A percentile compares a stretch with the other conserved stretches of the same genome.
Evolutionary conservation across 331 rosid genomes (phyloP).

Genomic region (Saraca asoca): DNA sequence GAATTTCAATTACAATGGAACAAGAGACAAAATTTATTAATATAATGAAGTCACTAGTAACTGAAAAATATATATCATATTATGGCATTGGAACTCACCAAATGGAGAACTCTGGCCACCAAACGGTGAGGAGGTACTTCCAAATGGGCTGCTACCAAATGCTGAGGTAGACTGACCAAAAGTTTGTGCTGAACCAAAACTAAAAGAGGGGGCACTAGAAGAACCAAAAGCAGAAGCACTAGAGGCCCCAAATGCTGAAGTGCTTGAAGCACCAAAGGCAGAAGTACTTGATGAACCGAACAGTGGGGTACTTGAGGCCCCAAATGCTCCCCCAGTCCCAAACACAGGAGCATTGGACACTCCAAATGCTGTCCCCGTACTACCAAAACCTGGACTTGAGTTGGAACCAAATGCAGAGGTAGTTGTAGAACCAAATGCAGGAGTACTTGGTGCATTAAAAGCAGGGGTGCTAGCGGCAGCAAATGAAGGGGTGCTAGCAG

Average conservation of each 20-base stretch:
- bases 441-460: constrained; percentile 47
- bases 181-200: constrained; percentile 60
- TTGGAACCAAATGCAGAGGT: constrained; percentile 52
- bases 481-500: constrained; percentile 40
- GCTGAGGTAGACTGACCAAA: constrained; percentile 85
- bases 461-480: constrained; percentile 39
- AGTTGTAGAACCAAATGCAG: constrained; percentile 48
- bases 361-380: constrained; percentile 63
- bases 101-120: constrained; percentile 85
- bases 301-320: constrained; percentile 55
- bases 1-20: constrained; percentile 15
- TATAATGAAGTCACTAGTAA: constrained; percentile 3
- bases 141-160: constrained; percentile 70
- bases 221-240: constrained; percentile 70
- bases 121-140: constrained; percentile 66
- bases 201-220: constrained; percentile 70
- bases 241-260: constrained; percentile 61
- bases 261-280: constrained; percentile 57
- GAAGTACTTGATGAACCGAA: constrained; percentile 60
- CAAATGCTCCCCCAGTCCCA: constrained; percentile 72
- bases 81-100: constrained; percentile 54
- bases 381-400: constrained; percentile 54
- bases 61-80: constrained; percentile 15
- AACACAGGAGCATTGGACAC: constrained; percentile 56
- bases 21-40: constrained; percentile 4